Evolutionary conservation across 352 stramenopile genomes (phyloP).

Genomic region (Phytophthora idaei): DNA sequence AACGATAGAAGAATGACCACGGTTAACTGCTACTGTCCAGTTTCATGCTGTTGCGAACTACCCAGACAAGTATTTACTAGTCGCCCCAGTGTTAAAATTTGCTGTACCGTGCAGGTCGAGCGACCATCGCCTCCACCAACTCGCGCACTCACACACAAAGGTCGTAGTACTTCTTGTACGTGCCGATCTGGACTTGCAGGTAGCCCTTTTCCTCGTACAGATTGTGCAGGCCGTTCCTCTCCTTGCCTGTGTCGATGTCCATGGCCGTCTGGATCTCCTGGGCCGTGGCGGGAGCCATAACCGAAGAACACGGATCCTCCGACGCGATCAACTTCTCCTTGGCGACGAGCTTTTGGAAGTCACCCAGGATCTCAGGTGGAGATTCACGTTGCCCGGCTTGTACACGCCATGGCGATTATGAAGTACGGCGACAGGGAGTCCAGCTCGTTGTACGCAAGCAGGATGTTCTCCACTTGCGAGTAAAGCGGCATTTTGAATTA

Average conservation of each 20-base stretch:
- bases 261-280: slow-evolving; percentile 98
- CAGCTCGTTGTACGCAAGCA: slow-evolving; percentile 96
- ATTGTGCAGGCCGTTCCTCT: slow-evolving; percentile 98
- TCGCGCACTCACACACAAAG: slow-evolving; percentile 97
- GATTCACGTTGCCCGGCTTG: slow-evolving; percentile 98
- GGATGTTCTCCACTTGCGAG: slow-evolving; percentile 55
- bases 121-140: slow-evolving; percentile 95
- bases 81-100: no score
- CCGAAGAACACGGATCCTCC: slow-evolving; percentile 98
- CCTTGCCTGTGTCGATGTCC: slow-evolving; percentile 99
- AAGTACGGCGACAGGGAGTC: slow-evolving; percentile 92
- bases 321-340: slow-evolving; percentile 71
- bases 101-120: slow-evolving; percentile 35
- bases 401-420: slow-evolving; percentile 99
- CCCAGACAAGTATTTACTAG: no score
- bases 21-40: no score
- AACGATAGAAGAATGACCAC: no score
- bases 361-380: slow-evolving; percentile 97
- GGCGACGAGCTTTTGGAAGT: slow-evolving; percentile 92
- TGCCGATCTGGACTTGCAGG: slow-evolving; percentile 98
- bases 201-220: slow-evolving; percentile 99
- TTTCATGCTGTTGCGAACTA: no score
- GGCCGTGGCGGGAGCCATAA: slow-evolving; percentile 92
- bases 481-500: slow-evolving; percentile 55
- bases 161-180: slow-evolving; percentile 99